phyloP scores from a whole-genome alignment of 2,329 filamentous ascomycete species.

The Aspergillus melleus region DNA sequence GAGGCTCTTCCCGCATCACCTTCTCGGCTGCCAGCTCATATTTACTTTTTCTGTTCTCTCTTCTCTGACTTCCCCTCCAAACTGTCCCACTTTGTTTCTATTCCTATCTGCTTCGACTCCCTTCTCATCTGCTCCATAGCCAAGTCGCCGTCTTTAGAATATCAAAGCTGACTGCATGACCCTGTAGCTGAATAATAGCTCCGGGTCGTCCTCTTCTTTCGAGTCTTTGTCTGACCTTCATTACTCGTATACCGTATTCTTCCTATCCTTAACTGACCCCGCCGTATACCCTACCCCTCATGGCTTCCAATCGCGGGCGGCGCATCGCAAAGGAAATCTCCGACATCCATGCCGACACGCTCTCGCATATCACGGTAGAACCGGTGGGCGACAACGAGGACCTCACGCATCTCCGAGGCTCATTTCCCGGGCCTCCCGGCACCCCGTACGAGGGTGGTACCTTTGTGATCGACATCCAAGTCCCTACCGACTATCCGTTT shows the following conservation, averaged over 20 bases:
- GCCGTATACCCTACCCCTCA: constrained; percentile 30
- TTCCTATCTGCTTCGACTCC: background rate
- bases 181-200: background rate
- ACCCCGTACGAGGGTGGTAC: constrained; percentile 89
- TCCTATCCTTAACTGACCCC: background rate
- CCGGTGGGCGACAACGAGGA: constrained; percentile 64
- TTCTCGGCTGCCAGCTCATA: background rate
- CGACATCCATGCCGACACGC: constrained; percentile 61
- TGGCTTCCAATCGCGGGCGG: constrained; percentile 59
- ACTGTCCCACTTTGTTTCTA: background rate
- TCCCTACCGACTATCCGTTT: constrained; percentile 90
- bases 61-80: background rate
- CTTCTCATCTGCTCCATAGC: background rate
- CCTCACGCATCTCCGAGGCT: constrained; percentile 78
- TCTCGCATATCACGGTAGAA: constrained; percentile 73
- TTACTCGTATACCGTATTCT: background rate
- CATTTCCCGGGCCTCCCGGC: constrained; percentile 82
- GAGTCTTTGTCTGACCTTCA: background rate
- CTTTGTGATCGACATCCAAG: constrained; percentile 79
- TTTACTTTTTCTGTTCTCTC: background rate
- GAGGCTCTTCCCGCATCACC: background rate
- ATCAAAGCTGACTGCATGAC: constrained; percentile 1
- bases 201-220: background rate
- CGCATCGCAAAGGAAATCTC: constrained; percentile 54
- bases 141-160: background rate